Percentiles rank a stretch among this genome's conserved stretches.
Evolutionary conservation across 2,329 filamentous ascomycete species (phyloP).

Genomic region (Aureobasidium musti): DNA sequence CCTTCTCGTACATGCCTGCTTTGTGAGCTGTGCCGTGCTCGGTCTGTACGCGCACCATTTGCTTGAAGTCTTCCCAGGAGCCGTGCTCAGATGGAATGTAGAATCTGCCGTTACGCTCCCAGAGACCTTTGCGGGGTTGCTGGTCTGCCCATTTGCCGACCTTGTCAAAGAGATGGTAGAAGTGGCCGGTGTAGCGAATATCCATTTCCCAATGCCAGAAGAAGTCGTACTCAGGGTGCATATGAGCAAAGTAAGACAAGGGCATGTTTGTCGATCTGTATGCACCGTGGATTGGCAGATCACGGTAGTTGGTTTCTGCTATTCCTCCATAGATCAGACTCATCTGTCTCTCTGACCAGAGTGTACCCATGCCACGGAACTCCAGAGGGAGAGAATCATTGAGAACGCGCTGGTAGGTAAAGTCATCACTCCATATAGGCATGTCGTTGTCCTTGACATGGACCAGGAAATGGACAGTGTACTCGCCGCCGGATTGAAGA

Average conservation of each 20-base stretch:
- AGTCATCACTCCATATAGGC: conserved; percentile 79
- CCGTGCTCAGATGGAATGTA: conserved; percentile 73
- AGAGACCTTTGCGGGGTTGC: conserved; percentile 70
- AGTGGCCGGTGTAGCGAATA: conserved; percentile 84
- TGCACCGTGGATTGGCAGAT: conserved; percentile 67
- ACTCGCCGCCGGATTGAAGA: conserved; percentile 77
- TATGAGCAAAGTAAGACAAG: conserved; percentile 87
- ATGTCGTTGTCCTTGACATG: conserved; percentile 79
- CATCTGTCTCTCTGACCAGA: conserved; percentile 57
- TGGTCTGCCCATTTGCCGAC: conserved; percentile 65
- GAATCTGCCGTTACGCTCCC: conserved; percentile 76
- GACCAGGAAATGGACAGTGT: conserved; percentile 77
- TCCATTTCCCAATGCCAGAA: conserved; percentile 98
- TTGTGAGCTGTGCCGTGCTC: conserved; percentile 54
- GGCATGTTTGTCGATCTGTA: conserved; percentile 85
- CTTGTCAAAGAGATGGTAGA: conserved; percentile 74
- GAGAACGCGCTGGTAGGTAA: conserved; percentile 68
- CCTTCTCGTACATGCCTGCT: conserved; percentile 47
- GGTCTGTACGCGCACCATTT: conserved; percentile 64
- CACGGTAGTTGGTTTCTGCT: conserved; percentile 54
- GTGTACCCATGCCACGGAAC: conserved; percentile 55
- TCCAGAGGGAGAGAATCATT: conserved; percentile 51
- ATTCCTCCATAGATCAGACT: conserved; percentile 57
- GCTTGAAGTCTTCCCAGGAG: conserved; percentile 69
- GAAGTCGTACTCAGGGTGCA: conserved; percentile 85